Evolutionary conservation across 768 basidiomycete genomes (phyloP).

Genomic region (Filobasidium wieringae): DNA sequence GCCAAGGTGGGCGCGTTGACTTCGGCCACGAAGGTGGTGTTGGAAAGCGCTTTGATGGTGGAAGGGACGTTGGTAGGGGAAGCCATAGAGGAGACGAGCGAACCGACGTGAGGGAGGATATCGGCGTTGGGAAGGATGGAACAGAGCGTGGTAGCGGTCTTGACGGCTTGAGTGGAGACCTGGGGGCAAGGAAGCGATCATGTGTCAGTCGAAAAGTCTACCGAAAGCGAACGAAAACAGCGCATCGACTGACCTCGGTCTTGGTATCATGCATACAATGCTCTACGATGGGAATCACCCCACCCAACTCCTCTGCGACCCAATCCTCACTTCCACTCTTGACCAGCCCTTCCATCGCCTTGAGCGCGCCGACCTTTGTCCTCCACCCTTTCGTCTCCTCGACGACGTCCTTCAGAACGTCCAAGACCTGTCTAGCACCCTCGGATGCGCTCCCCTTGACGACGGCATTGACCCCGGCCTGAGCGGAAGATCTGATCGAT

Average conservation of each 20-base stretch:
- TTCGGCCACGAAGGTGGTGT: constrained; percentile 92
- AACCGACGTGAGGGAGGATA: constrained; percentile 73
- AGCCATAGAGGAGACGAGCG: constrained; percentile 77
- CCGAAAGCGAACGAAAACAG: neutral
- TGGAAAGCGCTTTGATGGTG: constrained; percentile 89
- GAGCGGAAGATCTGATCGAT: constrained; percentile 71
- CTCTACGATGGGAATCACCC: constrained; percentile 74
- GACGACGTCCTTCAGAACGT: constrained; percentile 49
- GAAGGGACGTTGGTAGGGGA: constrained; percentile 71
- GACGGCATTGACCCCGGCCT: constrained; percentile 67
- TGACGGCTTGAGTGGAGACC: constrained; percentile 76
- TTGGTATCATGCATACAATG: constrained; percentile 94
- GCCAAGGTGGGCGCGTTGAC: constrained; percentile 93
- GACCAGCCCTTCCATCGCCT: constrained; percentile 67
- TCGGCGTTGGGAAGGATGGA: constrained; percentile 86
- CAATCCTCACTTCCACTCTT: constrained; percentile 45
- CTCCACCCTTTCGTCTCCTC: constrained; percentile 78
- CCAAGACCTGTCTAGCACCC: constrained; percentile 55
- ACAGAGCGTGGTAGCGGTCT: constrained; percentile 81
- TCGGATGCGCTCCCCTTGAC: constrained; percentile 76
- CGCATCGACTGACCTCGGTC: constrained; percentile 53
- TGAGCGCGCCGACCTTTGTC: constrained; percentile 82
- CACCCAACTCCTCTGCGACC: constrained; percentile 72
- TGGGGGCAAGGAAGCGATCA: constrained; percentile 29
- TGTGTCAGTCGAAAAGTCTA: neutral